Evolutionary conservation across 2,329 filamentous ascomycete genomes (phyloP), one percentile per base, ranked within the genome.

Genomic region (Capronia epimyces): DNA sequence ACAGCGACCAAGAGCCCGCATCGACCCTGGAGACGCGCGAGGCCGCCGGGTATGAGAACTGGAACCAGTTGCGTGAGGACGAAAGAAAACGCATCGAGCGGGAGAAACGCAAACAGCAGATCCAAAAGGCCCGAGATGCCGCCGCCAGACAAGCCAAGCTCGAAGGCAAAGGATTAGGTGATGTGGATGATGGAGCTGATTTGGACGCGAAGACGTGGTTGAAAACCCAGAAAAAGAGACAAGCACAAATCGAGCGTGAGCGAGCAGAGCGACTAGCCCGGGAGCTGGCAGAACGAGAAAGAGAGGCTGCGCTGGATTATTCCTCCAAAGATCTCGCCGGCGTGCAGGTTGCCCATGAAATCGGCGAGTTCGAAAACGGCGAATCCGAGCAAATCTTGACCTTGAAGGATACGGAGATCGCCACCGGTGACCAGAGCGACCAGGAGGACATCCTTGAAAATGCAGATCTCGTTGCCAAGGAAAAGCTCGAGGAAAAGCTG

Each of bases 291-390:
- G 87, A 88, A 54, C 83, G 86, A 3, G 86, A 90, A 66, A 79
- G 79, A 8, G 78, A 74, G 2, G 78, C 79, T 1, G 80, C 79
- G 3, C 83, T 82, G 1, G 83, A 91, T 63, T 95, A 96, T 67
- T 90, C 87, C 0, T 81, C 88, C 3, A 85, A 86, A 54, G 90
- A 97, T 65, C 75, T 97, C 43, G 86, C 89, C 0, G 93, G 91
- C 31, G 83, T 98, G 62, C 93, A 88, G 66, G 91, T 98, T 46
- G 90, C 84, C 3, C 93, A 98, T 66, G 89, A 95, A 66, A 70
- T 90, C 52, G 81, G 80, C 3, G 80, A 87, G 18, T 91, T 98
- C 56, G 82, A 87, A 20, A 88, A 89, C 46, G 55, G 25, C 20
- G 27, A 43, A 1, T 43, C 42, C 15, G 90, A 95, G 52, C 89